A percentile compares a stretch with the other conserved stretches of the same genome.
Evolutionary conservation across 1,284 basidiomycete species (phyloP).

Genomic region (Ustilago trichophora): DNA sequence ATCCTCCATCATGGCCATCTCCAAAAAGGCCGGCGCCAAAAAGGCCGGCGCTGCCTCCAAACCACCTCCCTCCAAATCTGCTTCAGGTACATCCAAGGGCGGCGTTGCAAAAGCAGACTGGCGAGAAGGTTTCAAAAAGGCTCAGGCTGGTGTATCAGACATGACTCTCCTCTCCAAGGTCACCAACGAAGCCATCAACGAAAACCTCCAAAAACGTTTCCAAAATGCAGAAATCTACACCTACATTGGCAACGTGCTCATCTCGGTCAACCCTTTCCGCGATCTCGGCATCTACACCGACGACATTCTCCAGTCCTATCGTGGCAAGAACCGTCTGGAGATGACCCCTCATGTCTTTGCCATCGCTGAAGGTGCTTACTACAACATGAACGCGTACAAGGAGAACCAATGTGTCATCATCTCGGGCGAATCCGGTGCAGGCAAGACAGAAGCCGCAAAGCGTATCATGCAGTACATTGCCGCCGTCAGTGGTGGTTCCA

Average conservation of each 20-base stretch:
- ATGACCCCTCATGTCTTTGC: conserved; percentile 97
- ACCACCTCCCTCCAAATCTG: conserved; percentile 46
- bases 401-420: conserved; percentile 99
- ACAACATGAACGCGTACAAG: conserved; percentile 99
- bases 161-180: conserved; percentile 98
- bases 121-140: conserved; percentile 66
- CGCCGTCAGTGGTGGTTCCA: conserved; percentile 85
- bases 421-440: conserved; percentile 83
- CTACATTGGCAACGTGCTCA: conserved; percentile 95
- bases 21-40: conserved; percentile 63
- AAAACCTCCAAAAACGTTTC: conserved; percentile 95
- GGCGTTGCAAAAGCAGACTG: conserved; percentile 66
- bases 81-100: conserved; percentile 42
- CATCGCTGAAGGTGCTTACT: conserved; percentile 96
- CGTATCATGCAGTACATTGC: conserved; percentile 99
- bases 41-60: conserved; percentile 51
- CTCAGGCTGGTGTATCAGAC: conserved; percentile 87
- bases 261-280: conserved; percentile 98
- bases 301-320: conserved; percentile 83
- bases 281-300: conserved; percentile 90
- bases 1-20: conserved; percentile 60
- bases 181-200: conserved; percentile 97
- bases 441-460: conserved; percentile 65
- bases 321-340: conserved; percentile 97
- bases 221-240: conserved; percentile 97